These are phyloP conservation scores for Malassezia restricta DNA, from an alignment of 1,284 basidiomycete species.

Conservation along the genomic window DNA sequence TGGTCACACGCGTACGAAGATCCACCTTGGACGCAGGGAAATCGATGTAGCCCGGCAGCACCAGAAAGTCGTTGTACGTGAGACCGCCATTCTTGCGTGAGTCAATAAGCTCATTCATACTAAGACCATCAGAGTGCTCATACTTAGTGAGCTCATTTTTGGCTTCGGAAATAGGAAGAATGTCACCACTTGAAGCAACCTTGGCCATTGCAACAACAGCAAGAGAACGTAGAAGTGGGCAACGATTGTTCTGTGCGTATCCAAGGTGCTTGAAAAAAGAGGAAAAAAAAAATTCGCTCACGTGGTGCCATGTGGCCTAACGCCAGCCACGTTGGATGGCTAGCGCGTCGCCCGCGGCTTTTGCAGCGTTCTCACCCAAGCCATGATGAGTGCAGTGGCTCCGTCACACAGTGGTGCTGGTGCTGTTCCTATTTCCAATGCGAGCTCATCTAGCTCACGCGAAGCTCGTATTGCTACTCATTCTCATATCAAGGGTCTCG, in stretches of 20 bases:
- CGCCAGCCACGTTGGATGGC: not conserved
- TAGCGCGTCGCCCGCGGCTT: no score
- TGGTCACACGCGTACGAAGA: conserved; percentile 75
- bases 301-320: conserved; percentile 7
- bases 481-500: conserved; percentile 90
- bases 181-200: conserved; percentile 6
- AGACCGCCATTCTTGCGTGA: conserved; percentile 76
- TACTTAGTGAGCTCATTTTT: conserved; percentile 52
- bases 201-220: conserved; percentile 11
- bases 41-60: conserved; percentile 80
- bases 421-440: conserved; percentile 10
- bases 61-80: conserved; percentile 62
- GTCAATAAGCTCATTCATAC: conserved; percentile 78
- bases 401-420: not conserved
- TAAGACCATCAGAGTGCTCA: conserved; percentile 67
- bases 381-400: conserved; percentile 3
- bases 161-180: conserved; percentile 33
- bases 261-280: not conserved
- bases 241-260: not conserved
- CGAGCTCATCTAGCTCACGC: conserved; percentile 15
- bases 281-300: conserved; percentile 7
- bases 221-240: not conserved
- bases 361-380: not conserved
- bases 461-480: conserved; percentile 64
- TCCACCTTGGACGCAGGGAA: conserved; percentile 71